Evolutionary conservation across 192 early-diverging fungal genomes (phyloP).

Genomic region (Gaertneriomyces semiglobifer): DNA sequence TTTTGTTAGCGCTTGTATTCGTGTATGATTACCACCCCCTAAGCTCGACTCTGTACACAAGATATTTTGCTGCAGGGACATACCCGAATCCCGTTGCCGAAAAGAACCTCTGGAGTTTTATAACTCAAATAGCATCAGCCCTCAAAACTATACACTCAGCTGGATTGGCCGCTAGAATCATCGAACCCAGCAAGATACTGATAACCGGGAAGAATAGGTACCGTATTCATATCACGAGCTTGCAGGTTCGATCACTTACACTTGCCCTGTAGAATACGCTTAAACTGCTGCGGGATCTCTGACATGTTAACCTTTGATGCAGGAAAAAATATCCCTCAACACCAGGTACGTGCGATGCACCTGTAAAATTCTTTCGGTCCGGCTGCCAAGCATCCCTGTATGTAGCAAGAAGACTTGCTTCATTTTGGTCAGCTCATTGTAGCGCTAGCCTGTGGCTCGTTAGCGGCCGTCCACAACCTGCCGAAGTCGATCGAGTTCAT

Average conservation of each 20-base stretch:
- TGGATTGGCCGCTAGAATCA: slow-evolving; percentile 71
- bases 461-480: slow-evolving; percentile 65
- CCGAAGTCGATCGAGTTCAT: slow-evolving; percentile 75
- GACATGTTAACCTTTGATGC: slow-evolving; percentile 74
- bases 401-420: slow-evolving; percentile 79
- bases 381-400: neutral
- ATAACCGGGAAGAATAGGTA: slow-evolving; percentile 83
- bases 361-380: neutral
- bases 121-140: slow-evolving; percentile 73
- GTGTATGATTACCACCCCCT: slow-evolving; percentile 94
- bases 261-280: slow-evolving; percentile 49
- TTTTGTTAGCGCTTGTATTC: slow-evolving; percentile 75
- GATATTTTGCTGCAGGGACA: slow-evolving; percentile 54
- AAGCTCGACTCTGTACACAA: slow-evolving; percentile 63
- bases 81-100: slow-evolving; percentile 49
- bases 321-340: slow-evolving; percentile 56
- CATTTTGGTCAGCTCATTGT: slow-evolving; percentile 78
- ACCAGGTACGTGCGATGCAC: slow-evolving; percentile 44
- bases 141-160: slow-evolving; percentile 79
- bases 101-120: slow-evolving; percentile 73
- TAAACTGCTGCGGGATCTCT: slow-evolving; percentile 72
- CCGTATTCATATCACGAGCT: slow-evolving; percentile 63
- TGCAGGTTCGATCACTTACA: neutral
- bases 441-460: slow-evolving; percentile 71
- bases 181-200: slow-evolving; percentile 81